A percentile compares a stretch with the other conserved stretches of the same genome.
Evolutionary conservation across 768 basidiomycete species (phyloP).

Genomic region (Roridomyces roridus): DNA sequence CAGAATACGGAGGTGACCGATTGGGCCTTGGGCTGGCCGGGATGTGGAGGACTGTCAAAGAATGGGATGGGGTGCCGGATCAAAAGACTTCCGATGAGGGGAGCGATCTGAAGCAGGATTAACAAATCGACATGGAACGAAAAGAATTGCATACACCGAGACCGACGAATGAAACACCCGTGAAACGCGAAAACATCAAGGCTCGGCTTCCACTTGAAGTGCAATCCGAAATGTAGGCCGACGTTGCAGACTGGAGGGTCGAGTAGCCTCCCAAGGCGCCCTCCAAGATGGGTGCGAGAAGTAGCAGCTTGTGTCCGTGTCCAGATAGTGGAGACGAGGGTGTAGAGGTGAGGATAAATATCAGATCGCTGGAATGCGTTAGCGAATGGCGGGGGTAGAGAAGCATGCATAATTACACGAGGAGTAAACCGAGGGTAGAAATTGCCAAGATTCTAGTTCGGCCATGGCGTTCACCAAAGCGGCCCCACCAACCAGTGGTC

Average conservation of each 20-base stretch:
- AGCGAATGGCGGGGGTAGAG: slow-evolving; percentile 3
- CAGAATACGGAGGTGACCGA: slow-evolving; percentile 56
- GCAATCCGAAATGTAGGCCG: slow-evolving; percentile 85
- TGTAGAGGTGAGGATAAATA: slow-evolving; percentile 84
- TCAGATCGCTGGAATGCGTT: slow-evolving; percentile 65
- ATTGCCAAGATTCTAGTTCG: slow-evolving; percentile 79
- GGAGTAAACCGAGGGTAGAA: slow-evolving; percentile 63
- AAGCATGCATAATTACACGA: slow-evolving; percentile 40
- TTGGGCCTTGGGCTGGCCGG: slow-evolving; percentile 21
- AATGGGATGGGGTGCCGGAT: slow-evolving; percentile 45
- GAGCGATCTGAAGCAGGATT: slow-evolving; percentile 55
- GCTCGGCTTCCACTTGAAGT: slow-evolving; percentile 83
- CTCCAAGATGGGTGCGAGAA: slow-evolving; percentile 83
- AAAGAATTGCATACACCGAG: slow-evolving; percentile 46
- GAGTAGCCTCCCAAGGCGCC: slow-evolving; percentile 86
- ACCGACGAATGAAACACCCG: slow-evolving; percentile 81
- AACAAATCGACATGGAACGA: not conserved
- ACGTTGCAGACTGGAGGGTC: slow-evolving; percentile 76
- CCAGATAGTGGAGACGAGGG: slow-evolving; percentile 64
- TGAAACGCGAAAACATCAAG: slow-evolving; percentile 73
- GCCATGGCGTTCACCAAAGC: slow-evolving; percentile 80
- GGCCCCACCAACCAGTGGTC: slow-evolving; percentile 92
- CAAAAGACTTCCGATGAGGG: slow-evolving; percentile 67
- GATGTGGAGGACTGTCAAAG: slow-evolving; percentile 19
- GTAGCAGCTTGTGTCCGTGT: slow-evolving; percentile 81